Evolutionary conservation across 2,329 filamentous ascomycete genomes (phyloP), one percentile per base, ranked within the genome.

Genomic region (Nemania sp.): DNA sequence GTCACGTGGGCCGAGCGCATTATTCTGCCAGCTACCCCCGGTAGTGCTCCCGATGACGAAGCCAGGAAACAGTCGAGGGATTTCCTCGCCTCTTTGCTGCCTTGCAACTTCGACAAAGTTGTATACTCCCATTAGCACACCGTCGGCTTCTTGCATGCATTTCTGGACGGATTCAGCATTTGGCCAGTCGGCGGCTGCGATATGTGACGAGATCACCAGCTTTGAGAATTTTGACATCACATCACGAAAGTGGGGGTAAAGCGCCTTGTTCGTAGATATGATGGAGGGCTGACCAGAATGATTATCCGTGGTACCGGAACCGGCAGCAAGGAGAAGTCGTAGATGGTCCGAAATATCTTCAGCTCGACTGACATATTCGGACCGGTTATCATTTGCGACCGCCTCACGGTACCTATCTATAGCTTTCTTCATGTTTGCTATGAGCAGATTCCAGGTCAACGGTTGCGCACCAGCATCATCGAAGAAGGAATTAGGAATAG

Each of bases 161-260:
- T 99, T 99, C 56, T 95, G 89, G 63, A 94, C 90, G 0, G 94
- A 96, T 75, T 99, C 95, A 15, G 91, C 88, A 56, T 94, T 92
- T 9, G 94, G 93, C 87, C 92, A 98, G 77, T 99, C 95, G 35
- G 94, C 91, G 5, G 94, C 92, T 40, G 95, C 95, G 73, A 99
- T 97, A 73, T 99, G 95, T 13, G 95, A 98, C 2, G 95, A 99
- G 50, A 99, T 88, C 46, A 99, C 95, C 10, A 99, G 83, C 75
- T 99, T 99, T n/a, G 95, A 98, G 75, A 99, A 99, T 70, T 96
- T 93, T 46, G 95, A 98, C 95, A 99, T 99, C 88, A 98, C 98
- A 73, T 98, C 95, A 55, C 95, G 85, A 77, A 99, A 99, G 76
- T 98, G 93, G 21, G 95, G 95, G 72, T 98, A 98, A 15, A 99